A percentile compares a stretch with the other conserved stretches of the same genome.
Conservation (phyloP, 768 basidiomycete genomes). For the Collybiopsis confluens region DNA sequence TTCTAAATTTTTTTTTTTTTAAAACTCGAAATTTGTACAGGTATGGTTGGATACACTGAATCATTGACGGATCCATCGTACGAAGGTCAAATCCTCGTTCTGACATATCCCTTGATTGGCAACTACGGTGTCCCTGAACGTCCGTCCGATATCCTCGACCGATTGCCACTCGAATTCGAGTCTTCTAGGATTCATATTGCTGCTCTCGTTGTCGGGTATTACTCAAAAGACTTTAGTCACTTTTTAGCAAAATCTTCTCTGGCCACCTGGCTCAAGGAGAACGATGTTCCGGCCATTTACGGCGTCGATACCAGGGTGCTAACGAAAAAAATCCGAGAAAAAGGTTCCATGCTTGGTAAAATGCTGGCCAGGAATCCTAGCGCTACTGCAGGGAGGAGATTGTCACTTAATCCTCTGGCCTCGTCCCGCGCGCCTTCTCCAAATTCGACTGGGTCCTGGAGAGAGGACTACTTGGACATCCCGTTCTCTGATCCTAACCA, state of each 20-base stretch:
- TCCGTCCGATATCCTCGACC: slow-evolving; percentile 38
- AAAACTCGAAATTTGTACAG: slow-evolving; percentile 37
- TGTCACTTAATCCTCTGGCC: slow-evolving; percentile 27
- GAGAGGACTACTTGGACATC: slow-evolving; percentile 76
- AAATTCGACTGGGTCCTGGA: slow-evolving; percentile 58
- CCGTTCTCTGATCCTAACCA: slow-evolving; percentile 87
- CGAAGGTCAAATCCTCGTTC: slow-evolving; percentile 93
- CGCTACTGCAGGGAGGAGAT: slow-evolving; percentile 34
- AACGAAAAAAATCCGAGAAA: slow-evolving; percentile 93
- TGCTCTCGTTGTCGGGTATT: slow-evolving; percentile 88
- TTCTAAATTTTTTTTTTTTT: slow-evolving; percentile 9
- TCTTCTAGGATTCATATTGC: slow-evolving; percentile 92
- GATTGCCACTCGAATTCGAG: slow-evolving; percentile 79
- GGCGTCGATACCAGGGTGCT: slow-evolving; percentile 96
- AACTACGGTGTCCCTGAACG: slow-evolving; percentile 96
- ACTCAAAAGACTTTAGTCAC: slow-evolving; percentile 92
- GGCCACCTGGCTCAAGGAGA: slow-evolving; percentile 91
- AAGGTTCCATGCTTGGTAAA: slow-evolving; percentile 89
- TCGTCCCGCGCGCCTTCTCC: slow-evolving; percentile 52
- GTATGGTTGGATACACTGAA: slow-evolving; percentile 99
- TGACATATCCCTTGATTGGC: slow-evolving; percentile 95
- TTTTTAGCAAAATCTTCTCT: slow-evolving; percentile 88
- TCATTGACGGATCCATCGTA: slow-evolving; percentile 98
- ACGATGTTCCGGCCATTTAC: slow-evolving; percentile 89
- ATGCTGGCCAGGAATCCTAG: slow-evolving; percentile 63